Evolutionary conservation across 225 moss, liverwort and hornwort species (phyloP).

Genomic region (Straminergon stramineum): DNA sequence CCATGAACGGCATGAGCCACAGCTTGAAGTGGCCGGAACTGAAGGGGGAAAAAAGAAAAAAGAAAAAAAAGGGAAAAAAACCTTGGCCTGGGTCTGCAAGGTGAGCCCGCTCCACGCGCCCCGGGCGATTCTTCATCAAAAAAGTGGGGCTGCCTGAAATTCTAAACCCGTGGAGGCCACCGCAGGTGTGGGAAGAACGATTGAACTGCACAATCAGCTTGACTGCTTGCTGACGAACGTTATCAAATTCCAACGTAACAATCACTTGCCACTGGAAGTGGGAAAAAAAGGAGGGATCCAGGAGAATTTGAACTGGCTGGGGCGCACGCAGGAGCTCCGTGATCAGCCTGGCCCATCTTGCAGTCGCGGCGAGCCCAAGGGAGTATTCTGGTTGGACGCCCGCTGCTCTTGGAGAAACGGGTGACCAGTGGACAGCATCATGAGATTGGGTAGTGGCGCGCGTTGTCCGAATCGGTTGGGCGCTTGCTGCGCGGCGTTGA

Average conservation of each 20-base stretch:
- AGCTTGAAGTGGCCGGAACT: constrained; percentile 9
- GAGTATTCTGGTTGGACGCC: constrained; percentile 94
- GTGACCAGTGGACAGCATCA: constrained; percentile 75
- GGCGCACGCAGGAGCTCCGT: background rate
- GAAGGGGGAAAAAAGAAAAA: background rate
- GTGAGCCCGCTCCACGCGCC: constrained; percentile 13
- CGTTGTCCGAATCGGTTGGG: constrained; percentile 61
- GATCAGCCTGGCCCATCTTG: constrained; percentile 53
- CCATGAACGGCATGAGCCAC: constrained; percentile 14
- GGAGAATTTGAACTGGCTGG: background rate
- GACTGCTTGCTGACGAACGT: background rate
- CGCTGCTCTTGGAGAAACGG: constrained; percentile 93
- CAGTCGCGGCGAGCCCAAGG: constrained; percentile 81
- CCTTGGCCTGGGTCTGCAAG: constrained; percentile 31
- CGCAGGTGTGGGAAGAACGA: constrained; percentile 15
- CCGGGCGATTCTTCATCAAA: constrained; percentile 15
- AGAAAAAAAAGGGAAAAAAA: background rate
- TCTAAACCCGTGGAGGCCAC: constrained; percentile 12
- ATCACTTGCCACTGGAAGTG: background rate
- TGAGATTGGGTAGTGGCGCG: constrained; percentile 66
- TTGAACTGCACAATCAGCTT: constrained; percentile 32
- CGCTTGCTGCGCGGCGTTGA: constrained; percentile 58
- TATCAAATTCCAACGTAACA: background rate
- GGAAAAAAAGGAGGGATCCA: background rate
- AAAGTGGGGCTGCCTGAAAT: constrained; percentile 14